Evolutionary conservation across 1,139 yeast genomes (phyloP).

Genomic region (Saccharomyces pastorianus): DNA sequence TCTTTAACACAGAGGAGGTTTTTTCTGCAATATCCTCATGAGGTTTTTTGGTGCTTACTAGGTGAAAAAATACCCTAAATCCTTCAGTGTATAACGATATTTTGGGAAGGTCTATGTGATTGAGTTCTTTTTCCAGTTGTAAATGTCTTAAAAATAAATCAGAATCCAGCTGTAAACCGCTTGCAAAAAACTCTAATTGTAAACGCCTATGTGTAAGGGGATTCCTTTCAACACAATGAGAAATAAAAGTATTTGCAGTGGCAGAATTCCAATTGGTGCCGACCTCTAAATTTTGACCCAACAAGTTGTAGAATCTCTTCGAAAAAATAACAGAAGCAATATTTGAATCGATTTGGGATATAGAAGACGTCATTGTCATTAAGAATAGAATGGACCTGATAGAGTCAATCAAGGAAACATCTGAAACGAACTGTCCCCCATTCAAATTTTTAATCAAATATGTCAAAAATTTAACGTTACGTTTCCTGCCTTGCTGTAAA

Average conservation of each 20-base stretch:
- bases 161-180: conserved; percentile 22
- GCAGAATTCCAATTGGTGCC: conserved; percentile 15
- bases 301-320: conserved; percentile 16
- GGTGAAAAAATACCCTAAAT: conserved; percentile 25
- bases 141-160: conserved; percentile 18
- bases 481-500: conserved; percentile 13
- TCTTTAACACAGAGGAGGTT: conserved; percentile 21
- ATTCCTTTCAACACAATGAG: conserved; percentile 19
- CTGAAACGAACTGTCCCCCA: conserved; percentile 19
- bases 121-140: conserved; percentile 15
- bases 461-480: conserved; percentile 17
- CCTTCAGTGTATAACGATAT: conserved; percentile 28
- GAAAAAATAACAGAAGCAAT: conserved; percentile 17
- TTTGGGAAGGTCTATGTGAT: conserved; percentile 15
- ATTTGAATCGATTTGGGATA: conserved; percentile 13
- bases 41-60: conserved; percentile 18
- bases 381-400: conserved; percentile 15
- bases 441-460: conserved; percentile 18
- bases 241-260: conserved; percentile 15
- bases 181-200: conserved; percentile 28
- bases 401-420: conserved; percentile 19
- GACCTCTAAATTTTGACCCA: conserved; percentile 12
- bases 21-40: conserved; percentile 15
- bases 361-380: conserved; percentile 17
- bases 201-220: conserved; percentile 18